Evolutionary conservation across 441 rosid species (phyloP), one percentile per base, ranked within the genome.

Genomic region (Bocquillonia castaneifolia): DNA sequence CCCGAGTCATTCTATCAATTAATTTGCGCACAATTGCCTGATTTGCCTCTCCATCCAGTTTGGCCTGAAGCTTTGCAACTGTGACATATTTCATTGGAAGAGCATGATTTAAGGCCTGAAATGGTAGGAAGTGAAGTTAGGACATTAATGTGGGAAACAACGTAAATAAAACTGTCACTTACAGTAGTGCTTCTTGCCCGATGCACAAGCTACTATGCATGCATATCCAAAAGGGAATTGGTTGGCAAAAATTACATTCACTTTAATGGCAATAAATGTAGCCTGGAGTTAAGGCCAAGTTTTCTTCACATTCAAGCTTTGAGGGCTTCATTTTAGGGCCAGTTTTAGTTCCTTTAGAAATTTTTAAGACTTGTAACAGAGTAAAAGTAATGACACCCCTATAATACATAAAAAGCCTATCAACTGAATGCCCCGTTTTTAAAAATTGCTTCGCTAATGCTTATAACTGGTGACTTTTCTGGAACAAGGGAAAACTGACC

Each of bases 61-160:
- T 80, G 73, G 64, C 81, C 72, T 85, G 97, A 75, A 94, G 97
- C 86, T 85, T 90, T 57, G 87, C 48, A 45, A 80, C 63, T 2
- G 92, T 85, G 66, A 92, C 84, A 67, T 87, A 87, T 26, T 82
- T 78, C 99, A 94, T 77, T 1, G 87, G 94, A 77, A 94, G 99
- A 74, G 87, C 83, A 66, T 90, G 89, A 79, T 81, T 86, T 67
- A 94, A 70, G 51, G 96, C 99, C 98, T 94, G 80, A 26, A 66
- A 65, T 47, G 48, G 37, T 25, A 31, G 47, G 4, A 64, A 51
- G 39, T 37, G 17, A 72, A 71, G 69, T 64, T 68, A 64, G 53
- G 18, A 67, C 39, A 68, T 53, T 37, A 18, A 37, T 63, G 39
- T 50, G 64, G 45, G 29, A 32, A 64, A 22, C 37, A 52, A 42